A percentile compares a stretch with the other conserved stretches of the same genome.
phyloP scores from a whole-genome alignment of 1,284 basidiomycete genomes.

The Trametes versicolor region DNA sequence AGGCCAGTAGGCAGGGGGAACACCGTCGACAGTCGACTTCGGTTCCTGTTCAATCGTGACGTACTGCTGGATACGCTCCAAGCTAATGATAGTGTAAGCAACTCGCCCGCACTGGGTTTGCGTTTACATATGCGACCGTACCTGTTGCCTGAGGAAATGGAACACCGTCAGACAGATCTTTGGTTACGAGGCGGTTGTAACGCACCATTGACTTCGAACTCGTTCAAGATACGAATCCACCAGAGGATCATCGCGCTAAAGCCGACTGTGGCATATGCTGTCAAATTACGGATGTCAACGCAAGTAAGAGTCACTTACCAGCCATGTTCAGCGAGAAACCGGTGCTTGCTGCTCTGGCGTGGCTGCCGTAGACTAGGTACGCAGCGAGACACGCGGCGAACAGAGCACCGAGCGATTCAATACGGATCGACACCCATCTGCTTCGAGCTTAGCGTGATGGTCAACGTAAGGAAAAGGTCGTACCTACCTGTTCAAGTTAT shows the following conservation, averaged over 20 bases:
- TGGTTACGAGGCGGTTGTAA: not conserved
- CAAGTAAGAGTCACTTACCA: conserved; percentile 40
- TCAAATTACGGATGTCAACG: not conserved
- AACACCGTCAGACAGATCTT: not conserved
- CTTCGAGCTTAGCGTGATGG: not conserved
- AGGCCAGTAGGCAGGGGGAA: conserved; percentile 84
- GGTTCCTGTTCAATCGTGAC: conserved; percentile 81
- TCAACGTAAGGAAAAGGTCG: not conserved
- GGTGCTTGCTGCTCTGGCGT: conserved; percentile 53
- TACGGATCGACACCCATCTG: conserved; percentile 41
- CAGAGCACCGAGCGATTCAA: conserved; percentile 60
- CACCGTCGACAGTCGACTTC: conserved; percentile 54
- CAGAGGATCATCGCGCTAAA: conserved; percentile 66
- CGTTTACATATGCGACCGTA: conserved; percentile 32
- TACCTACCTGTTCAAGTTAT: conserved; percentile 61
- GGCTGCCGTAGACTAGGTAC: conserved; percentile 59
- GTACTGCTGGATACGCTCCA: conserved; percentile 68
- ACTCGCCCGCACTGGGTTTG: not conserved
- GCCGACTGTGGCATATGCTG: conserved; percentile 47
- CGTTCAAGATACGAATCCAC: conserved; percentile 64
- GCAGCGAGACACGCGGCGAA: conserved; percentile 63
- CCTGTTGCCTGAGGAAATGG: conserved; percentile 54
- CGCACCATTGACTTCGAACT: conserved; percentile 65
- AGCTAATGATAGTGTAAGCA: conserved; percentile 17
- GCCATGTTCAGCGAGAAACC: conserved; percentile 64